Conservation (phyloP, 768 basidiomycete genomes). For the Cyathus striatus region DNA sequence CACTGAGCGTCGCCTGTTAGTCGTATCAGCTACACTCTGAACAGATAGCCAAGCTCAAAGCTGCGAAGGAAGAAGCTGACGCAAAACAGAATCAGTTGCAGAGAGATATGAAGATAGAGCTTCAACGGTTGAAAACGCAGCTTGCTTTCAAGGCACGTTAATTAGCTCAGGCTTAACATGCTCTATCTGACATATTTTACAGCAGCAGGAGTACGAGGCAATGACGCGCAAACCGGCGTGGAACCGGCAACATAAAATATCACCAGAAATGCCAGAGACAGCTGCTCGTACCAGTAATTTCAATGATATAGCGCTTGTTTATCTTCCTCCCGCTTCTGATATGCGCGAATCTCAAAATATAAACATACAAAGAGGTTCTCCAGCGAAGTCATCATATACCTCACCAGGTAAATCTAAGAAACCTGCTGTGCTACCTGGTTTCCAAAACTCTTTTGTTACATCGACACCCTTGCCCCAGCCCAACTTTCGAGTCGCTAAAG, state of each 20-base stretch:
- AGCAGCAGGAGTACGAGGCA: conserved; percentile 70
- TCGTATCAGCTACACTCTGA: conserved; percentile 52
- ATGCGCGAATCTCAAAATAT: too few relatives aligned
- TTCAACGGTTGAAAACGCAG: conserved; percentile 66
- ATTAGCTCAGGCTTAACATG: conserved; percentile 1
- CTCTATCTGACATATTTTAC: background rate
- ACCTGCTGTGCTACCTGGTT: conserved; percentile 38
- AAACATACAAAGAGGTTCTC: too few relatives aligned
- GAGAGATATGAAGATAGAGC: conserved; percentile 60
- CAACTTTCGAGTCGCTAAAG: conserved; percentile 14
- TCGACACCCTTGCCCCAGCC: conserved; percentile 29
- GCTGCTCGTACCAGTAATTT: too few relatives aligned
- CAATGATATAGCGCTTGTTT: too few relatives aligned
- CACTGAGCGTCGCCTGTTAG: too few relatives aligned
- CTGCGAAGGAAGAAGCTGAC: conserved; percentile 59
- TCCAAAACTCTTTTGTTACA: conserved; percentile 48
- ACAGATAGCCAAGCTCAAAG: conserved; percentile 50
- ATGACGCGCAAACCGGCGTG: conserved; percentile 43
- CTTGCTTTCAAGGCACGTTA: conserved; percentile 59
- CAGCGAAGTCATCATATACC: too few relatives aligned
- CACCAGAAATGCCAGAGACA: too few relatives aligned
- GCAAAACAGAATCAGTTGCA: conserved; percentile 48
- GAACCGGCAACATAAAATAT: conserved; percentile 33
- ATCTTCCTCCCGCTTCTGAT: too few relatives aligned
- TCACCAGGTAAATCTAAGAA: conserved; percentile 30